Evolutionary conservation across 2,329 filamentous ascomycete species (phyloP).

Genomic region (Zopfia rhizophila): DNA sequence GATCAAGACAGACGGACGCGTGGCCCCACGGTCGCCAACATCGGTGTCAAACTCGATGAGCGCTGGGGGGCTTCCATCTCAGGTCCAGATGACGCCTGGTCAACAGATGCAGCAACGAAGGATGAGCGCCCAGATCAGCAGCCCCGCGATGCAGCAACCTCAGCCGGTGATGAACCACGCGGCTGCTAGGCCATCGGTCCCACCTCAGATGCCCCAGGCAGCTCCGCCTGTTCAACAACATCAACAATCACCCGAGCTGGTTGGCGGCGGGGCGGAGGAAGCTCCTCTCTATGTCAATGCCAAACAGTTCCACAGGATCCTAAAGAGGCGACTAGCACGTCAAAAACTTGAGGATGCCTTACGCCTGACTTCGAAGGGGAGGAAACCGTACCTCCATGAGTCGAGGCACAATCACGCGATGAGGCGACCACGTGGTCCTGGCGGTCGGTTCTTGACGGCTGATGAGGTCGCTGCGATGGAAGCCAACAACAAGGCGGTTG

Average conservation of each 20-base stretch:
- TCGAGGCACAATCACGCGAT: slow-evolving; percentile 98
- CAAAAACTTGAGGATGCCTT: slow-evolving; percentile 94
- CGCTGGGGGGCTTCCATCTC: slow-evolving; percentile 47
- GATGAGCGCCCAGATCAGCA: slow-evolving; percentile 55
- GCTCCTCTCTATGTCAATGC: slow-evolving; percentile 97
- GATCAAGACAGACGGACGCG: slow-evolving; percentile 74
- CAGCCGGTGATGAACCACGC: slow-evolving; percentile 80
- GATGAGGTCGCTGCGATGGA: slow-evolving; percentile 95
- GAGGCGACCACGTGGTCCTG: slow-evolving; percentile 91
- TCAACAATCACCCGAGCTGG: slow-evolving; percentile 82
- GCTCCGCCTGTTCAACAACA: slow-evolving; percentile 73
- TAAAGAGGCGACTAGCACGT: slow-evolving; percentile 91
- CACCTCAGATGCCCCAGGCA: slow-evolving; percentile 62
- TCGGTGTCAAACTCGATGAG: slow-evolving; percentile 72
- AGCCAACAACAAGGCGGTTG: slow-evolving; percentile 38
- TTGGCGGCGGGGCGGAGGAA: slow-evolving; percentile 79
- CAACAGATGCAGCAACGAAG: slow-evolving; percentile 50
- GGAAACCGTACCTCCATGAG: slow-evolving; percentile 97
- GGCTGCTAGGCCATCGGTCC: slow-evolving; percentile 62
- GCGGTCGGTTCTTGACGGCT: slow-evolving; percentile 93
- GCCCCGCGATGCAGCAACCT: slow-evolving; percentile 69
- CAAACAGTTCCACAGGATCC: slow-evolving; percentile 96
- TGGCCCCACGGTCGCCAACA: slow-evolving; percentile 79
- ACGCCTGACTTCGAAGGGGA: slow-evolving; percentile 90
- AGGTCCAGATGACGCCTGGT: slow-evolving; percentile 50